These are phyloP conservation scores for Rachicladosporium sp. DNA, from an alignment of 2,329 filamentous ascomycete genomes.

Conservation along the genomic window DNA sequence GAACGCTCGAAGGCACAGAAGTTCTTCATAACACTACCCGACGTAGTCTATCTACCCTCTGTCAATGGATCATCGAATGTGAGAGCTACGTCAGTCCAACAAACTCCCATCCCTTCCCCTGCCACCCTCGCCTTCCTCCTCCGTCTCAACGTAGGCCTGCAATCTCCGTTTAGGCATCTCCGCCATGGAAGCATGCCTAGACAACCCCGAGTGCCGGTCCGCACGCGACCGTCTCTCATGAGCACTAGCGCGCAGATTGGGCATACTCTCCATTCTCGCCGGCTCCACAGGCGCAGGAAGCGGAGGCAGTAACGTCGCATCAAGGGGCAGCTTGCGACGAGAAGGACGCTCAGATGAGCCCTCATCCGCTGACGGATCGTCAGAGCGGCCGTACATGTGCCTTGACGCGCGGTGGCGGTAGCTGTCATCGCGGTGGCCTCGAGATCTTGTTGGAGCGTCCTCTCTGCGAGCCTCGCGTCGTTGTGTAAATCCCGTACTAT, in stretches of 20 bases:
- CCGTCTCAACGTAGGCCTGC: constrained; percentile 5
- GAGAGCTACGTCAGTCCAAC: neutral
- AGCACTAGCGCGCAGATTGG: constrained; percentile 5
- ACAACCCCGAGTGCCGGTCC: constrained; percentile 1
- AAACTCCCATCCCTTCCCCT: constrained; percentile 2
- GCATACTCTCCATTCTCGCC: constrained; percentile 4
- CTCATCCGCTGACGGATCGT: too few relatives aligned
- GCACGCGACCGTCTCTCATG: neutral
- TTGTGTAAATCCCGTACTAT: too few relatives aligned
- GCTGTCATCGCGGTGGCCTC: too few relatives aligned
- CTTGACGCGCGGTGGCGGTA: too few relatives aligned
- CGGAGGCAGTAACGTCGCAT: constrained; percentile 2
- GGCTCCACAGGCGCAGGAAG: constrained; percentile 3
- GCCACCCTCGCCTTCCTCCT: constrained; percentile 2
- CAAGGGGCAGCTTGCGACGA: constrained; percentile 3
- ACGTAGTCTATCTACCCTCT: neutral
- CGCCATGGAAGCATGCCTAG: constrained; percentile 6
- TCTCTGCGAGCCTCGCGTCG: too few relatives aligned
- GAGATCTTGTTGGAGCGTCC: too few relatives aligned
- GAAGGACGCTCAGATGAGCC: too few relatives aligned
- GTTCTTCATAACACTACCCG: neutral
- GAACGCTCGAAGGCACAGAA: neutral
- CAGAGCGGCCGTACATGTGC: too few relatives aligned
- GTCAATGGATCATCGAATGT: neutral
- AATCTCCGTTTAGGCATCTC: neutral